These are phyloP conservation scores for Penicillium polonicum DNA, from an alignment of 2,329 filamentous ascomycete genomes.

Conservation along the genomic window DNA sequence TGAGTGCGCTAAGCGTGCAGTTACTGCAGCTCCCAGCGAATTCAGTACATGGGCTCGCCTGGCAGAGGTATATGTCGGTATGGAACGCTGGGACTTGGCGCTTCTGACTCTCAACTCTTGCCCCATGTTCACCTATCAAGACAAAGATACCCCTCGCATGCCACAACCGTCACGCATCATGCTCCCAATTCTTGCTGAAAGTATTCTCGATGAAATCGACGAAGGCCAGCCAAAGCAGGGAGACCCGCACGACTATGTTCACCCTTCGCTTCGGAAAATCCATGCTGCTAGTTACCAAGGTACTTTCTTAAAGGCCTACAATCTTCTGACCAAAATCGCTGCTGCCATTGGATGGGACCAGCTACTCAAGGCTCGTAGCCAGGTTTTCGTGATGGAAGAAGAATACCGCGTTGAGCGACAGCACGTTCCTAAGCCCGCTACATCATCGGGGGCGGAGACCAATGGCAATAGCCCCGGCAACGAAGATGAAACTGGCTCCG, in stretches of 20 bases:
- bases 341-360: constrained; percentile 98
- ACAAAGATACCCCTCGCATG: constrained; percentile 94
- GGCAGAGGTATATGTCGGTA: constrained; percentile 86
- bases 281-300: constrained; percentile 89
- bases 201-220: constrained; percentile 91
- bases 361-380: constrained; percentile 87
- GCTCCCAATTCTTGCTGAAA: constrained; percentile 83
- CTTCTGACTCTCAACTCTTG: constrained; percentile 95
- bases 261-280: constrained; percentile 79
- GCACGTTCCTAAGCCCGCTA: constrained; percentile 69
- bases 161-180: constrained; percentile 86
- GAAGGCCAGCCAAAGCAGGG: constrained; percentile 73
- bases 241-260: constrained; percentile 78
- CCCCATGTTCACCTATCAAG: constrained; percentile 99
- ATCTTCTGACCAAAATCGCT: constrained; percentile 90
- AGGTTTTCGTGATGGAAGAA: constrained; percentile 99
- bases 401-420: constrained; percentile 81
- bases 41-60: constrained; percentile 95
- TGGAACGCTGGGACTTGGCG: constrained; percentile 96
- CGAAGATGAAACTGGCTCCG: constrained; percentile 28
- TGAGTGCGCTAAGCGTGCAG: constrained; percentile 89
- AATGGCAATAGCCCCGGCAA: constrained; percentile 35
- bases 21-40: constrained; percentile 92
- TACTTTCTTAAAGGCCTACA: constrained; percentile 93
- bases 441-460: constrained; percentile 54